Base-by-base conservation (phyloP, 768 basidiomycete species). In the Daedaleopsis sinensis region DNA sequence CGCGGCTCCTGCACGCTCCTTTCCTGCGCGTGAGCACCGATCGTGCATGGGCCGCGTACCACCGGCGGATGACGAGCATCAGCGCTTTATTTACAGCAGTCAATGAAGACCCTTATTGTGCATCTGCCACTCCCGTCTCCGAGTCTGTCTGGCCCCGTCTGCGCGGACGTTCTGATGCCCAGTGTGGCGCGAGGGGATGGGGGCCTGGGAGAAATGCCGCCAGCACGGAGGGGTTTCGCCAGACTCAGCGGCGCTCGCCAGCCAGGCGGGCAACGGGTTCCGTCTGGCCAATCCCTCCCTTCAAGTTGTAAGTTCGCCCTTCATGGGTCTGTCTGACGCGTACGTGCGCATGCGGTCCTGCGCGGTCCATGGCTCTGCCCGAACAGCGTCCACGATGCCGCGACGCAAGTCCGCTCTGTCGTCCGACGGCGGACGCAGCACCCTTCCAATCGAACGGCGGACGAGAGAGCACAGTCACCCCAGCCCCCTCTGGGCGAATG, bases 361-460 rank as follows among this genome's bases (percentile, higher is more conserved):
- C n/a, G n/a, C 48, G 54, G 59, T 37, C 54, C 59, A 55, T 61
- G 39, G 23, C n/a, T 43, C 48, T 61, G 53, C 47, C 59, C 59
- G 59, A 61, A 61, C 42, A 61, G 54, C 54, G 59, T 61, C 50
- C 53, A 51, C 43, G 38, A 51, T 37, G 39, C 19, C 15, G 23
- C 55, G 59, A 60, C 55, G 59, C 59, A 55, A 53, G 13, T 42
- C 54, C 59, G 59, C 39, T 61, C 46, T 49, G 59, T 48, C 42
- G 54, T 51, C 54, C 43, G 53, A 32, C 7, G 27, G 27, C 7
- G 27, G 27, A 32, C 50, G 54, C 48, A 19, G 21, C 7, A 16
- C 54, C n/a, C 13, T 61, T 55, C 59, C 24, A 55, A 43, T 54
- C 19, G 59, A 55, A 61, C 38, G 38, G 48, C 53, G 13, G 9